Evolutionary conservation across 306 rosid genomes (phyloP).

Genomic region (Lablab purpureus): DNA sequence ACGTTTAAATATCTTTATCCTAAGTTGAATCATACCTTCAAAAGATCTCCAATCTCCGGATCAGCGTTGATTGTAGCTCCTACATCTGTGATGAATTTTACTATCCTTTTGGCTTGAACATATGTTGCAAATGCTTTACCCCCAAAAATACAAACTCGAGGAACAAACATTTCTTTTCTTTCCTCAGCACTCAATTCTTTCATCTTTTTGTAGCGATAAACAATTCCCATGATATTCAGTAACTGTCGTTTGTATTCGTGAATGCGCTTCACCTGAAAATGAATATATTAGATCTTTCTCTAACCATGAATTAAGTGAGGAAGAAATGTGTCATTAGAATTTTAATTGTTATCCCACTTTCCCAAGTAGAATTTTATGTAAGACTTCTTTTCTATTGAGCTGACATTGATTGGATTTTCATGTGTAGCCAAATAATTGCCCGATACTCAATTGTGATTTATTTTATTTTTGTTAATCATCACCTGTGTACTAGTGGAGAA

Average conservation of each 20-base stretch:
- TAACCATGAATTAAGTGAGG: constrained; percentile 29
- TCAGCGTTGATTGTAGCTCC: constrained; percentile 79
- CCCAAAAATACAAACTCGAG: constrained; percentile 94
- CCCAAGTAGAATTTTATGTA: constrained; percentile 15
- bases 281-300: constrained; percentile 9
- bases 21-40: constrained; percentile 68
- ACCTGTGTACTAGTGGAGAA: constrained; percentile 11
- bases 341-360: neutral
- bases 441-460: neutral
- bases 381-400: neutral
- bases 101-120: constrained; percentile 97
- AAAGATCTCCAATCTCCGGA: constrained; percentile 87
- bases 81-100: constrained; percentile 93
- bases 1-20: constrained; percentile 11
- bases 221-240: constrained; percentile 86
- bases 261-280: constrained; percentile 93
- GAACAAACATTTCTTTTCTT: constrained; percentile 73
- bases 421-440: neutral
- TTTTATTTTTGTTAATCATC: neutral
- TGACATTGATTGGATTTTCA: neutral
- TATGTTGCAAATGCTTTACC: constrained; percentile 97
- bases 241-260: constrained; percentile 96
- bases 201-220: constrained; percentile 93
- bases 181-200: constrained; percentile 79
- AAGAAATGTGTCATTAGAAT: constrained; percentile 19